These are phyloP conservation scores for Gyrodon lividus DNA, from an alignment of 768 basidiomycete genomes.

Conservation along the genomic window DNA sequence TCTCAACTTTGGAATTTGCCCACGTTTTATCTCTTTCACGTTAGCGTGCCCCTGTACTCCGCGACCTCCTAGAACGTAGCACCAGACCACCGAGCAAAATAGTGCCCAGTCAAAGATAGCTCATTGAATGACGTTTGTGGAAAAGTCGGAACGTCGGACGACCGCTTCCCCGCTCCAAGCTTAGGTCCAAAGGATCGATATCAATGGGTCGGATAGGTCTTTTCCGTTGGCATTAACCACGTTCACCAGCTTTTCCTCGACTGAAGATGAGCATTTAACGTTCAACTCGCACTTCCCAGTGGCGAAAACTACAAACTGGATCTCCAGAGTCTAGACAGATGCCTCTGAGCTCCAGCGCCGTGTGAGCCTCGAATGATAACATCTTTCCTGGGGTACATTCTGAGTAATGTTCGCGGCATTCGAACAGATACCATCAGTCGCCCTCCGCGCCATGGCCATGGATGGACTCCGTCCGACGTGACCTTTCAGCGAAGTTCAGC, in stretches of 20 bases:
- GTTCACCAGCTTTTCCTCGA: not conserved
- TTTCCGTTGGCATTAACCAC: too few relatives aligned
- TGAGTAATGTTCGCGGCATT: not conserved
- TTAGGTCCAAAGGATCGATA: too few relatives aligned
- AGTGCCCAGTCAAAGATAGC: not conserved
- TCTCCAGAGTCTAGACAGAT: conserved; percentile 8
- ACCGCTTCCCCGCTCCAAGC: not conserved
- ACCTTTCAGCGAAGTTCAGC: conserved; percentile 19
- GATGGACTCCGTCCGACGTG: conserved; percentile 37
- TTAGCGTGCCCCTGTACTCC: not conserved
- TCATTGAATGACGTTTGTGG: not conserved
- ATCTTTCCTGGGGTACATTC: not conserved
- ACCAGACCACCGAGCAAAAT: not conserved
- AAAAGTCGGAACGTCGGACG: not conserved
- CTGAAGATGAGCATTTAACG: conserved; percentile 14
- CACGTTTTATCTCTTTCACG: not conserved
- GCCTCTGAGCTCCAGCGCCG: conserved; percentile 23
- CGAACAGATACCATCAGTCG: conserved; percentile 37
- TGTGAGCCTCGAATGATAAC: conserved; percentile 13
- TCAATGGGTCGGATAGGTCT: too few relatives aligned
- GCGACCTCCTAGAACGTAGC: not conserved
- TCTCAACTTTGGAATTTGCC: too few relatives aligned
- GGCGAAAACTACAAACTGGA: conserved; percentile 8
- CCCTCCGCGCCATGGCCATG: conserved; percentile 45
- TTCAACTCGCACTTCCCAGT: not conserved